Evolutionary conservation across 2,329 filamentous ascomycete species (phyloP).

Genomic region (Xylariaceae sp.): DNA sequence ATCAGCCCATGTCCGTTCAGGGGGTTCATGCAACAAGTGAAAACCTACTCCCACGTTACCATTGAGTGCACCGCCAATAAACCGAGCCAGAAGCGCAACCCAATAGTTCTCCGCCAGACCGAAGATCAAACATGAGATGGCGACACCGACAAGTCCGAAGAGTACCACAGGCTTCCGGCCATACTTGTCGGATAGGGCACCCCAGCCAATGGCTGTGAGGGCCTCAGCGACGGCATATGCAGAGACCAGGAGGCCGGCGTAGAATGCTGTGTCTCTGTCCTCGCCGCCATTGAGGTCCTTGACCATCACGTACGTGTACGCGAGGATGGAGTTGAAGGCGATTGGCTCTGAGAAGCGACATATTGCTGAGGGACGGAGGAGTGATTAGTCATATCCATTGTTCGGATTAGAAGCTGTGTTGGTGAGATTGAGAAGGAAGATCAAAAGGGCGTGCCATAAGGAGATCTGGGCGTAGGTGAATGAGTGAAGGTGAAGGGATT

Average conservation of each 20-base stretch:
- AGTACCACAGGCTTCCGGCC: constrained; percentile 37
- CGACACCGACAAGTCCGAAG: constrained; percentile 34
- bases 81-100: constrained; percentile 39
- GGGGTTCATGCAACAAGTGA: background rate
- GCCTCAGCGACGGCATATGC: constrained; percentile 42
- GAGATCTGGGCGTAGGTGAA: background rate
- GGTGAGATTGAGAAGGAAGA: background rate
- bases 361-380: constrained; percentile 32
- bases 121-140: constrained; percentile 39
- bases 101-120: constrained; percentile 39
- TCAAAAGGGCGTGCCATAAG: background rate
- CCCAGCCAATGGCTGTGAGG: constrained; percentile 40
- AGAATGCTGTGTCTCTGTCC: constrained; percentile 41
- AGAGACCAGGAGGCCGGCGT: constrained; percentile 44
- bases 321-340: constrained; percentile 42
- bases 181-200: constrained; percentile 37
- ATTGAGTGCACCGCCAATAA: constrained; percentile 38
- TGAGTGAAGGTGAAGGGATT: constrained; percentile 32
- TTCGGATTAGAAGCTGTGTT: background rate
- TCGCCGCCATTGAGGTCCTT: constrained; percentile 33
- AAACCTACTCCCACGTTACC: constrained; percentile 36
- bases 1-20: constrained; percentile 2
- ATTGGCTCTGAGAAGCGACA: constrained; percentile 43
- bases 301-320: constrained; percentile 41
- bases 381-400: background rate